Evolutionary conservation across 2,329 filamentous ascomycete genomes (phyloP).

Genomic region (Phyllosticta ampelicida): DNA sequence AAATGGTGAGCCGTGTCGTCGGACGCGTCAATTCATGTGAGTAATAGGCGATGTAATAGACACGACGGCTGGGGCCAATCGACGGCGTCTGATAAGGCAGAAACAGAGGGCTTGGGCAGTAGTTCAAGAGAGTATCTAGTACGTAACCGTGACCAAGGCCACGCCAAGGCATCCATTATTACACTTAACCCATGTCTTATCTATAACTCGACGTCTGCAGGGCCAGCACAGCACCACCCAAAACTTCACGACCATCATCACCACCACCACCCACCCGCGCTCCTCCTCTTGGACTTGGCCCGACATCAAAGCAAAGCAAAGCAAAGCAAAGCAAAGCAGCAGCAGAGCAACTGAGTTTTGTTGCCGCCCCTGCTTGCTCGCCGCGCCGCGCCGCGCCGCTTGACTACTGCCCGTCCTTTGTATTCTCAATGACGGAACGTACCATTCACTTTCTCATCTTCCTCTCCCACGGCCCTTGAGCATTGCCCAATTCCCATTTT

Average conservation of each 20-base stretch:
- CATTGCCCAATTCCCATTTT: too few species aligned
- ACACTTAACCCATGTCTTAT: conserved; percentile 5
- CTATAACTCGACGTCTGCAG: background rate
- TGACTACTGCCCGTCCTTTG: background rate
- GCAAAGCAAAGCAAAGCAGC: conserved; percentile 1
- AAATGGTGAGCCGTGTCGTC: too few species aligned
- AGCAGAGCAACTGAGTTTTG: background rate
- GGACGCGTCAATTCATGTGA: background rate
- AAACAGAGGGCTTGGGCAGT: conserved; percentile 3
- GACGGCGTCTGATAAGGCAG: conserved; percentile 1
- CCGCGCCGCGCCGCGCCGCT: too few species aligned
- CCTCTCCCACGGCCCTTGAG: conserved; percentile 17
- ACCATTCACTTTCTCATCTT: conserved; percentile 33
- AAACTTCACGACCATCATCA: conserved; percentile 6
- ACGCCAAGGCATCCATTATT: conserved; percentile 7
- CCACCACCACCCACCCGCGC: background rate
- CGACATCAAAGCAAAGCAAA: conserved; percentile 7
- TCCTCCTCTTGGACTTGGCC: background rate
- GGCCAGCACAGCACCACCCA: background rate
- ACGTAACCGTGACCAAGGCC: conserved; percentile 11
- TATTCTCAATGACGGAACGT: conserved; percentile 28
- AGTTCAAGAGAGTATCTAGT: conserved; percentile 8
- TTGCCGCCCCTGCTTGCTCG: background rate
- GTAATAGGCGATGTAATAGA: background rate
- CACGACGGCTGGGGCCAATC: conserved; percentile 4